Conservation (phyloP, 1,284 basidiomycete genomes). For the Volvariella volvacea region DNA sequence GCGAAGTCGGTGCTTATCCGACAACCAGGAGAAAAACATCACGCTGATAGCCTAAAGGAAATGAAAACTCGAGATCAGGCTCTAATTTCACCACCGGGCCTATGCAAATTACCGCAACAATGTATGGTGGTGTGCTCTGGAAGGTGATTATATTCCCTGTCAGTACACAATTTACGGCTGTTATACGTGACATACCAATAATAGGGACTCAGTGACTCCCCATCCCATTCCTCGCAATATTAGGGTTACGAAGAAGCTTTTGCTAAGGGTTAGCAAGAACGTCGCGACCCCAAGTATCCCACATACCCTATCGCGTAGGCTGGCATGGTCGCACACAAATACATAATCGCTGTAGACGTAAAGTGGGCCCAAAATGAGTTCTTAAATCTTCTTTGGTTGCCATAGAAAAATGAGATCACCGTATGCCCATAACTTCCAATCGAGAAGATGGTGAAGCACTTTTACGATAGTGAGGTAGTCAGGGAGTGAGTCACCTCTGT, state of each 20-base stretch:
- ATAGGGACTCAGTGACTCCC: conserved; percentile 30
- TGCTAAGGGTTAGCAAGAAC: not conserved
- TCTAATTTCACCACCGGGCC: no score
- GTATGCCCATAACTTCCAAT: conserved; percentile 41
- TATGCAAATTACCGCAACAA: conserved; percentile 28
- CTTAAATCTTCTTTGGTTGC: not conserved
- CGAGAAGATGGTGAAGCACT: conserved; percentile 27
- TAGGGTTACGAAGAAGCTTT: conserved; percentile 35
- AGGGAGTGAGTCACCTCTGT: conserved; percentile 39
- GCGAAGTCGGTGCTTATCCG: conserved; percentile 35
- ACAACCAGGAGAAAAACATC: conserved; percentile 35
- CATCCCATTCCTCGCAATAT: conserved; percentile 42
- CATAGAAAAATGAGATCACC: conserved; percentile 18
- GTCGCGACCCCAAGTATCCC: conserved; percentile 20
- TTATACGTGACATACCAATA: conserved; percentile 23
- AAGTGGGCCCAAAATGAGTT: conserved; percentile 4
- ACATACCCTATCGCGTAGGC: conserved; percentile 35
- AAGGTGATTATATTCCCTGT: conserved; percentile 1
- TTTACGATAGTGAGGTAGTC: conserved; percentile 31
- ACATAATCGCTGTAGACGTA: conserved; percentile 30
- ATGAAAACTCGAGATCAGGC: not conserved
- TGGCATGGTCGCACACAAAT: conserved; percentile 36
- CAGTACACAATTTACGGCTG: conserved; percentile 1
- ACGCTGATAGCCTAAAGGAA: conserved; percentile 28
- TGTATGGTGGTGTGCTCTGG: conserved; percentile 40